A percentile compares a stretch with the other conserved stretches of the same genome.
Evolutionary conservation across 139 green algal species (phyloP).

Genomic region (Chlamydomonas schloesseri): DNA sequence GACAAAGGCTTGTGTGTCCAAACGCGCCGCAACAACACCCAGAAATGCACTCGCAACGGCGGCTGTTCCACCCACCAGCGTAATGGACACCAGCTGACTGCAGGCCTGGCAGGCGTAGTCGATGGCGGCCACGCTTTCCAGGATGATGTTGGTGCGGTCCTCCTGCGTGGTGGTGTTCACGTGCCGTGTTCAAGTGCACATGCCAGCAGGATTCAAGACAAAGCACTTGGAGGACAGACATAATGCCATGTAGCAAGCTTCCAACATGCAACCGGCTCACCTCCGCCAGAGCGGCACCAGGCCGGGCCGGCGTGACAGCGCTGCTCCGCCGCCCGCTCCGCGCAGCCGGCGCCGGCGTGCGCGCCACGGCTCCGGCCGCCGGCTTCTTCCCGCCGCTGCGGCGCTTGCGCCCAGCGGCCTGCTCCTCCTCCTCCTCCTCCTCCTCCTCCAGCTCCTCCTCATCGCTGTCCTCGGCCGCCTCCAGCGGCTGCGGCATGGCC

Average conservation of each 20-base stretch:
- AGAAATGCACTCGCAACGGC: too few species aligned
- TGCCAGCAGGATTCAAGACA: too few species aligned
- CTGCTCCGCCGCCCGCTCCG: neutral
- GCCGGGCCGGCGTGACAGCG: too few species aligned
- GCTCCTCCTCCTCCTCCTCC: neutral
- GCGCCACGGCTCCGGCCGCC: neutral
- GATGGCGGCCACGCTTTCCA: neutral
- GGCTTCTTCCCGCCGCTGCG: neutral
- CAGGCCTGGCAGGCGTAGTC: neutral
- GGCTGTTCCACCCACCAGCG: neutral
- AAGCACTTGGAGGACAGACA: too few species aligned
- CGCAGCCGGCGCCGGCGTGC: neutral
- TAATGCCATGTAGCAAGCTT: too few species aligned
- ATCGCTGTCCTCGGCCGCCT: neutral
- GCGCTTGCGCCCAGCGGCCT: neutral
- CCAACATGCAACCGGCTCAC: too few species aligned
- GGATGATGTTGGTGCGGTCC: neutral
- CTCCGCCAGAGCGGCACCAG: too few species aligned
- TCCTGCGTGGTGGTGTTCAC: too few species aligned
- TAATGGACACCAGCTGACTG: neutral
- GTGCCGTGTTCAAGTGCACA: too few species aligned
- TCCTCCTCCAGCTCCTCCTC: neutral
- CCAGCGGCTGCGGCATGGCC: neutral
- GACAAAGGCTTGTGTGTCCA: too few species aligned
- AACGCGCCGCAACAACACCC: too few species aligned